These are phyloP conservation scores for Xylaria digitata DNA, from an alignment of 2,329 filamentous ascomycete species.

Conservation along the genomic window DNA sequence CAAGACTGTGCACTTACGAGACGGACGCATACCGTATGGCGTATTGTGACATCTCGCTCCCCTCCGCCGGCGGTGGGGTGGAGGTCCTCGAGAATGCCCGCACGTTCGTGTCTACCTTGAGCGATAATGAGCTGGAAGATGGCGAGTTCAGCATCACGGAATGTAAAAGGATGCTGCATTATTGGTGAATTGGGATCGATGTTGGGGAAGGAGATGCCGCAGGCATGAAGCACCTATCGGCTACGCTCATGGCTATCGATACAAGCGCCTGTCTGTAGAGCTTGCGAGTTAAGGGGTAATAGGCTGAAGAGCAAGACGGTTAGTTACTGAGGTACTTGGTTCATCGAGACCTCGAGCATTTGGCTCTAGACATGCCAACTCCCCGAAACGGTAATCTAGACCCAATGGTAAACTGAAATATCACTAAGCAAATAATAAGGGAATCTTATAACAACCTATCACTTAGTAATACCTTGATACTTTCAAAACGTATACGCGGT, in stretches of 20 bases:
- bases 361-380: too few species aligned
- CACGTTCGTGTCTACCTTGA: slow-evolving; percentile 34
- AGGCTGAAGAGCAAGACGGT: not conserved
- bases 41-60: slow-evolving; percentile 33
- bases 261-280: too few species aligned
- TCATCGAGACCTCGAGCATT: too few species aligned
- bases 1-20: slow-evolving; percentile 35
- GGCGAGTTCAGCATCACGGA: slow-evolving; percentile 33
- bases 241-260: too few species aligned
- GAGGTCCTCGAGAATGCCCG: slow-evolving; percentile 38
- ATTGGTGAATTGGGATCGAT: not conserved
- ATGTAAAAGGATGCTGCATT: not conserved
- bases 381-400: too few species aligned
- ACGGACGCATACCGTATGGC: slow-evolving; percentile 39
- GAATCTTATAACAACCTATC: too few species aligned
- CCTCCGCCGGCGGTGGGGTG: not conserved
- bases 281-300: not conserved
- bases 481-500: too few species aligned
- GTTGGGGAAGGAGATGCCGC: too few species aligned
- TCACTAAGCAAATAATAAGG: too few species aligned
- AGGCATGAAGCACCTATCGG: too few species aligned
- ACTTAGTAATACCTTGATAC: too few species aligned
- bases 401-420: too few species aligned
- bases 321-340: not conserved
- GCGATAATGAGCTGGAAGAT: slow-evolving; percentile 21